These are phyloP conservation scores for Phanerochaete carnosa DNA, from an alignment of 768 basidiomycete species.

Conservation along the genomic window DNA sequence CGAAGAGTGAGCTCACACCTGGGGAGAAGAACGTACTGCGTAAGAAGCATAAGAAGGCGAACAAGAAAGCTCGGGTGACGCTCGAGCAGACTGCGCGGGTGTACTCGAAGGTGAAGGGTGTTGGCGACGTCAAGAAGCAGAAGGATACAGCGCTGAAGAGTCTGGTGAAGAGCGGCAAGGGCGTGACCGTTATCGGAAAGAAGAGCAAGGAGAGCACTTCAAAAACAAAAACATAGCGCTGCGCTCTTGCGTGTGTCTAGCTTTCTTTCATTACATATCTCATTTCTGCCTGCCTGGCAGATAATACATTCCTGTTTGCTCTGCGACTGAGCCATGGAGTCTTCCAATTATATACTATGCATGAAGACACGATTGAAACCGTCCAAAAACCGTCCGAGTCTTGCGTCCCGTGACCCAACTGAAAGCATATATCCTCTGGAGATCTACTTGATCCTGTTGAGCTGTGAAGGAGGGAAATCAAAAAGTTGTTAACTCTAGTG, in stretches of 20 bases:
- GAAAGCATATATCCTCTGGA: not conserved
- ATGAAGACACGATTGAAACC: not conserved
- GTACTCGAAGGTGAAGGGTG: slow-evolving; percentile 51
- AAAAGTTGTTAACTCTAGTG: not conserved
- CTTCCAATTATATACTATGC: not conserved
- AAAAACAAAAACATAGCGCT: not conserved
- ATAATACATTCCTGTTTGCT: not conserved
- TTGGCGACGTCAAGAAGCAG: slow-evolving; percentile 65
- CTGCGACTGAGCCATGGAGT: not conserved
- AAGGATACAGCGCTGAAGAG: slow-evolving; percentile 81
- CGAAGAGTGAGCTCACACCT: slow-evolving; percentile 81
- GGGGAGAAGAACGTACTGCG: slow-evolving; percentile 73
- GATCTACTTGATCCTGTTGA: slow-evolving; percentile 34
- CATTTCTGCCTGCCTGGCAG: not conserved
- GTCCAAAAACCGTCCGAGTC: not conserved
- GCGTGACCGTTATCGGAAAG: slow-evolving; percentile 88
- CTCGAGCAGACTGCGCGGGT: slow-evolving; percentile 66
- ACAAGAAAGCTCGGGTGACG: slow-evolving; percentile 62
- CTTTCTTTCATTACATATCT: not conserved
- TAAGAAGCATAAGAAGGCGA: slow-evolving; percentile 65
- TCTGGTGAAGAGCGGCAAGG: slow-evolving; percentile 80
- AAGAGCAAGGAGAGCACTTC: slow-evolving; percentile 29
- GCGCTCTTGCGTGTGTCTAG: not conserved
- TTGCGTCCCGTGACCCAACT: not conserved
- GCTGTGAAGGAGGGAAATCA: slow-evolving; percentile 23